phyloP scores from a whole-genome alignment of 2,329 filamentous ascomycete genomes.

The Penicillium hesseltinei region DNA sequence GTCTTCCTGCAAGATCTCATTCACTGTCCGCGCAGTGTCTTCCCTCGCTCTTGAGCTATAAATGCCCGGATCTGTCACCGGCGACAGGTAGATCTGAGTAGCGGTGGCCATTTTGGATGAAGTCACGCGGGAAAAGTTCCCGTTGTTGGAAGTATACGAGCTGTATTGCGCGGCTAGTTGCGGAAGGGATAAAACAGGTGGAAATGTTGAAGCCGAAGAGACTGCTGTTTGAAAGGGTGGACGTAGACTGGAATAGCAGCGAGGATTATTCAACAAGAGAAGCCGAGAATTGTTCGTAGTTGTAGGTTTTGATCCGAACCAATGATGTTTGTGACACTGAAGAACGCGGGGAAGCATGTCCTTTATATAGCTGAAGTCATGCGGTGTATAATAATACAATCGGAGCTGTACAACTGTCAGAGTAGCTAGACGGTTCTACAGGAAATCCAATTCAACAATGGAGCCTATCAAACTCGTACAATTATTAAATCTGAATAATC shows the following conservation, averaged over 20 bases:
- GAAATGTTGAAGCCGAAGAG: background rate
- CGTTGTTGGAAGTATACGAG: background rate
- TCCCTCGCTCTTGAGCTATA: constrained; percentile 50
- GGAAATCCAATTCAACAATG: background rate
- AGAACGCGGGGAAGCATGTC: background rate
- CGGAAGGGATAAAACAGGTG: background rate
- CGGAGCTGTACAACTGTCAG: background rate
- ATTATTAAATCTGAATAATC: constrained; percentile 1
- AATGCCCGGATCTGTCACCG: constrained; percentile 43
- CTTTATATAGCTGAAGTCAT: constrained; percentile 2
- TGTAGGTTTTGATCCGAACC: background rate
- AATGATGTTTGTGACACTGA: background rate
- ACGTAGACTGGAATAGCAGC: background rate
- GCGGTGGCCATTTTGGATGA: constrained; percentile 49
- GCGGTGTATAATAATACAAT: background rate
- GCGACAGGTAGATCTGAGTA: constrained; percentile 47
- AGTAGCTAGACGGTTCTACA: background rate
- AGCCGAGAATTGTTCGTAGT: background rate
- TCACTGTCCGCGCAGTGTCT: constrained; percentile 61
- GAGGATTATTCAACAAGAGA: background rate
- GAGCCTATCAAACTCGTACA: constrained; percentile 16
- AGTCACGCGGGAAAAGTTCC: background rate
- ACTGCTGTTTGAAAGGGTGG: background rate
- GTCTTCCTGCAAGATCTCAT: constrained; percentile 72
- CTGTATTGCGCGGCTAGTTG: constrained; percentile 1